phyloP scores from a whole-genome alignment of 2,329 filamentous ascomycete species.

The Thielaviopsis populi region DNA sequence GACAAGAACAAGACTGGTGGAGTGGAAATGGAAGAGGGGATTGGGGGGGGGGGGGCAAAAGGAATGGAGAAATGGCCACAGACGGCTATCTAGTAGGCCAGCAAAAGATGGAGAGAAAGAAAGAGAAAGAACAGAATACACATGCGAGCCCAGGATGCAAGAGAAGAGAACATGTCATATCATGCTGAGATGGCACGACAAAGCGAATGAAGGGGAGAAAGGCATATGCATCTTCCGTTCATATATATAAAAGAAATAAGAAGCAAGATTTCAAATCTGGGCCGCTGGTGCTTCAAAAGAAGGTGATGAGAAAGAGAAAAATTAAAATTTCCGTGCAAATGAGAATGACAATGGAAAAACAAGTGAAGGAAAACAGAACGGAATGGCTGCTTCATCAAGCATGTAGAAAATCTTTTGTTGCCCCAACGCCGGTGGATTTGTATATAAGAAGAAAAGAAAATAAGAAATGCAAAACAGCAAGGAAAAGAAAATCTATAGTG shows the following conservation, averaged over 20 bases:
- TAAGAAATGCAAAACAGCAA: background rate
- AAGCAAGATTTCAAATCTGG: background rate
- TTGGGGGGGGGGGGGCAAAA: too few relatives aligned
- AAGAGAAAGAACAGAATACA: conserved; percentile 4
- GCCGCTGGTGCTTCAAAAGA: background rate
- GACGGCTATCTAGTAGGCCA: background rate
- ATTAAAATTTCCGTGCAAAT: background rate
- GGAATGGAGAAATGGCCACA: background rate
- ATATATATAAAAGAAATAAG: background rate
- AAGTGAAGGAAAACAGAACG: background rate
- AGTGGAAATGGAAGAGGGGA: too few relatives aligned
- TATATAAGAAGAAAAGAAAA: background rate
- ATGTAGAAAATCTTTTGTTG: background rate
- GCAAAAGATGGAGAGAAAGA: background rate
- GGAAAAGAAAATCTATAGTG: conserved; percentile 17
- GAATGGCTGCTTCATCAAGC: background rate
- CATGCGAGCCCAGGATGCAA: background rate
- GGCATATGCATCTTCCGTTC: background rate
- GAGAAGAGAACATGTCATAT: background rate
- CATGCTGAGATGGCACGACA: background rate
- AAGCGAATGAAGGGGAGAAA: background rate
- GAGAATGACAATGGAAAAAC: conserved; percentile 4
- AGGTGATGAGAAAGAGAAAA: conserved; percentile 2
- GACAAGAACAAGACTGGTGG: conserved; percentile 12
- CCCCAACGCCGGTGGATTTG: background rate